phyloP scores from a whole-genome alignment of 2,329 filamentous ascomycete species.

The Fusarium sp. region DNA sequence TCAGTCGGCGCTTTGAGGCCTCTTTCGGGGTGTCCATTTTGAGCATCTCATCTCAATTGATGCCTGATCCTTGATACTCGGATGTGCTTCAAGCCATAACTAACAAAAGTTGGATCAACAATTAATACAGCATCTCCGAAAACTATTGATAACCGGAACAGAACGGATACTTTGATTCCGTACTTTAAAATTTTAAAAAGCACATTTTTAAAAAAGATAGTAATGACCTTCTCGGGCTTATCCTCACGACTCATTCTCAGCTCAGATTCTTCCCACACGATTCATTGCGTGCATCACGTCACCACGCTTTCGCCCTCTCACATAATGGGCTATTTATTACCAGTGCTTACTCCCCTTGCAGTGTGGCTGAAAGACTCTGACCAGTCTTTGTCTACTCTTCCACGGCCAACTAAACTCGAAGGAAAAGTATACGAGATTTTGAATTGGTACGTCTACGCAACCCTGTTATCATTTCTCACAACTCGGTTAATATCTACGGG shows the following conservation, averaged over 20 bases:
- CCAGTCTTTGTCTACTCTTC: neutral
- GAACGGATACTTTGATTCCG: neutral
- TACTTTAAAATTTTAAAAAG: neutral
- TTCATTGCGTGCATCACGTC: neutral
- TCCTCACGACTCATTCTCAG: neutral
- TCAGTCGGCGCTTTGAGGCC: conserved; percentile 1
- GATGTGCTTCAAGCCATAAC: conserved; percentile 9
- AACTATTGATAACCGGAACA: neutral
- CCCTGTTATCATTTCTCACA: neutral
- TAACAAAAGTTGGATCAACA: neutral
- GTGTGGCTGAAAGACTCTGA: neutral
- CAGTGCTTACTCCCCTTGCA: conserved; percentile 2
- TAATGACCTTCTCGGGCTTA: neutral
- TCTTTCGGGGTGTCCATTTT: neutral
- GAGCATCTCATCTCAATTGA: conserved; percentile 5
- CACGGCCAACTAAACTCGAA: neutral
- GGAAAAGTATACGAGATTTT: neutral
- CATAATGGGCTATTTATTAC: neutral
- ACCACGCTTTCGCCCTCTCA: neutral
- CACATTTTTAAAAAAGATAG: neutral
- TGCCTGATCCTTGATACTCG: conserved; percentile 24
- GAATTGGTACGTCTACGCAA: neutral
- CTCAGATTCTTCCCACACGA: neutral
- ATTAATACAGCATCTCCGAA: neutral
- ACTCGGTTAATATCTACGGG: neutral